phyloP scores from a whole-genome alignment of 2,329 filamentous ascomycete genomes.

The Trichoderma simmonsii region DNA sequence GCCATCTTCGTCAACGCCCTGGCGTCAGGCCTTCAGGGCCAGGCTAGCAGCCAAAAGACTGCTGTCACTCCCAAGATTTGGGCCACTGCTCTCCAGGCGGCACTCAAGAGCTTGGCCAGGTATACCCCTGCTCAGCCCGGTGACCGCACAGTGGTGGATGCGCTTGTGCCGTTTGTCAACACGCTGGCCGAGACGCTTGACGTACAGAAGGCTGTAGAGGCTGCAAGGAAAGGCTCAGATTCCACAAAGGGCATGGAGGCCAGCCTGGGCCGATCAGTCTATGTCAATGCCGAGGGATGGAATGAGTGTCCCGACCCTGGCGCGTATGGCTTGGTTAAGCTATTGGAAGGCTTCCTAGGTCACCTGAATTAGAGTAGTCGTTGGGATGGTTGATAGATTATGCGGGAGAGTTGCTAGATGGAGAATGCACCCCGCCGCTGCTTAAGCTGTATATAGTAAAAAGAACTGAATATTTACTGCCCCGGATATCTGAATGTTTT shows the following conservation, averaged over 20 bases:
- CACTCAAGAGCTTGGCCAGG: slow-evolving; percentile 54
- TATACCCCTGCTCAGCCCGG: slow-evolving; percentile 71
- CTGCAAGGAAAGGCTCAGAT: slow-evolving; percentile 61
- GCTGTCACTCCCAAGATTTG: slow-evolving; percentile 23
- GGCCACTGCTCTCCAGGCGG: slow-evolving; percentile 54
- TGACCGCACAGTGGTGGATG: slow-evolving; percentile 71
- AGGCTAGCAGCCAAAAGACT: neutral
- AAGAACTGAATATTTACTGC: neutral
- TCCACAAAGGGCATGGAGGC: slow-evolving; percentile 72
- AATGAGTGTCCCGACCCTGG: slow-evolving; percentile 71
- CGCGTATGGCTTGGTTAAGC: slow-evolving; percentile 57
- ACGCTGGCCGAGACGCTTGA: slow-evolving; percentile 53
- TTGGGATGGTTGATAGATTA: neutral
- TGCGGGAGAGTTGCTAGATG: neutral
- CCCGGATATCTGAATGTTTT: neutral
- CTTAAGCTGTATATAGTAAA: neutral
- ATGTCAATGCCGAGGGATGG: slow-evolving; percentile 66
- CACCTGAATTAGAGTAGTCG: neutral
- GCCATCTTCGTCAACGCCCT: slow-evolving; percentile 73
- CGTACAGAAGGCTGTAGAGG: slow-evolving; percentile 47
- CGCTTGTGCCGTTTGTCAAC: slow-evolving; percentile 65
- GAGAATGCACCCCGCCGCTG: neutral
- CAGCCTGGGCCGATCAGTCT: slow-evolving; percentile 68
- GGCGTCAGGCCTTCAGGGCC: slow-evolving; percentile 35
- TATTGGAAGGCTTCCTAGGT: slow-evolving; percentile 57